Evolutionary conservation across 2,329 filamentous ascomycete genomes (phyloP).

Genomic region (Bimuria novae-zelandiae): DNA sequence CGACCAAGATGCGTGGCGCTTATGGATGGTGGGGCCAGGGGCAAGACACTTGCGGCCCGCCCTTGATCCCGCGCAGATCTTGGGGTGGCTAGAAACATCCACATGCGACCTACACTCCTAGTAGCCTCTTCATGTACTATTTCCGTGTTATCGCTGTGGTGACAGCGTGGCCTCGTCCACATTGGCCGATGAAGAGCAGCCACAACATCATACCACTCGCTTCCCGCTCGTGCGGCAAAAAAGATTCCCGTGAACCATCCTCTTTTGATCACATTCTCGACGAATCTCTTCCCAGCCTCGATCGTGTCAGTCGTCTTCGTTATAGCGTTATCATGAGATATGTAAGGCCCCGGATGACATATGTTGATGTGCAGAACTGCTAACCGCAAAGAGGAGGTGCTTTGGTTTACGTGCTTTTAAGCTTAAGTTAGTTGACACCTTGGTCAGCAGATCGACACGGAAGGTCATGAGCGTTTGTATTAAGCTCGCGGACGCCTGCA

Average conservation of each 20-base stretch:
- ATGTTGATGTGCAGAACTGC: constrained; percentile 35
- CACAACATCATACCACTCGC: neutral
- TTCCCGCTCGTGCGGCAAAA: neutral
- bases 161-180: neutral
- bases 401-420: constrained; percentile 38
- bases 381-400: constrained; percentile 39
- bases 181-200: neutral
- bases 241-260: neutral
- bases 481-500: constrained; percentile 6
- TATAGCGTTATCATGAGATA: constrained; percentile 36
- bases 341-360: constrained; percentile 24
- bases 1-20: neutral
- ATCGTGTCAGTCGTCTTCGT: constrained; percentile 10
- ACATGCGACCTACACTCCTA: neutral
- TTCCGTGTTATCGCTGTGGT: neutral
- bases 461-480: neutral
- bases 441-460: constrained; percentile 26
- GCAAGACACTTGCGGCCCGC: constrained; percentile 6
- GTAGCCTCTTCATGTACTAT: neutral
- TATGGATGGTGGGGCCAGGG: neutral
- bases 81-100: constrained; percentile 13
- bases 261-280: constrained; percentile 6
- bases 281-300: constrained; percentile 4
- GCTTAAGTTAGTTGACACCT: constrained; percentile 37
- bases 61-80: constrained; percentile 13